Evolutionary conservation across 192 early-diverging fungal genomes (phyloP), one percentile per base, ranked within the genome.

Genomic region (Backusella tarrabulga): DNA sequence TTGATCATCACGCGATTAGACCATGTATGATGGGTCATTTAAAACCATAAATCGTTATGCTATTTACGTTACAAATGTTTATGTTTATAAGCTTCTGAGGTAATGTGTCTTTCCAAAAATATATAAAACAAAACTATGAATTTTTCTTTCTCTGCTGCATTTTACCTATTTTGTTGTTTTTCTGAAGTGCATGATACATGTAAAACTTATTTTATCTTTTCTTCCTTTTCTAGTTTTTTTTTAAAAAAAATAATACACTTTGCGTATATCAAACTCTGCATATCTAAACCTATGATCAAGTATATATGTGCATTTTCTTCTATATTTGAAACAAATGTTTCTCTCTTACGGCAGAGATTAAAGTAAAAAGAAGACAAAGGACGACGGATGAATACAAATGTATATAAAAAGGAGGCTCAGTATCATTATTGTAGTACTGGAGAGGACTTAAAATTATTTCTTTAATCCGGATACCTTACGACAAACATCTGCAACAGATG

Each of bases 61-160:
- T 23, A 29, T 14, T 63, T 23, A 23, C 54, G 42, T 63, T 63
- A 23, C 56, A 63, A 29, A 21, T 63, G 56, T 29, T 63, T 63
- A 12, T 63, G 56, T 63, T 63, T 63, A 12, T 63, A 63, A 63
- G 26, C 12, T 12, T 63, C 46, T 63, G 21, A 26, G 26, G 56
- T 63, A 63, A 63, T 63, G 56, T 63, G 56, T 29, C 56, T 8
- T 63, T 63, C 21, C 21, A 63, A 63, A 60, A 60, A 60, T n/a
- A 50, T 50, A 60, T 29, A 56, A 56, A 23, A 23, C n/a, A 56
- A 23, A 23, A 56, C 19, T 63, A 29, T 29, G 23, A 29, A 14
- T 4, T 14, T 63, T 63, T 29, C 21, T 26, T 14, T 29, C 9
- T 50, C 56, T 63, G 0, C 29, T 63, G 56, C 56, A 60, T 60